Percentiles rank a stretch among this genome's conserved stretches.
phyloP scores from a whole-genome alignment of 208 protist species.

The Leishmania mexicana region DNA sequence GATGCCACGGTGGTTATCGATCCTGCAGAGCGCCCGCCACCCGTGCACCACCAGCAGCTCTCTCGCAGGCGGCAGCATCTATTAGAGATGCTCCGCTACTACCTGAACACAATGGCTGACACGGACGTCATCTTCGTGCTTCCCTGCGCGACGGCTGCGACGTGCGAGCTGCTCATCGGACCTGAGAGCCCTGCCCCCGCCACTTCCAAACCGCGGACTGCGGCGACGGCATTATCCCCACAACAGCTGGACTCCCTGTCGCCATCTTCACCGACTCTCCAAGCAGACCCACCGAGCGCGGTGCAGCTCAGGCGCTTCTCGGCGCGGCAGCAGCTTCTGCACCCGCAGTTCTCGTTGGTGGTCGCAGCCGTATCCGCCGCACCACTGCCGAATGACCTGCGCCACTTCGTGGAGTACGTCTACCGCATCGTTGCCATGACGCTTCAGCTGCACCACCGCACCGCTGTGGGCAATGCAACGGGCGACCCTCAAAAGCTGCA shows the following conservation, averaged over 20 bases:
- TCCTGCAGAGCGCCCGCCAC: not conserved
- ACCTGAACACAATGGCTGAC: slow-evolving; percentile 61
- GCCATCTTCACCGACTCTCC: slow-evolving; percentile 21
- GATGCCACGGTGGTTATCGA: not conserved
- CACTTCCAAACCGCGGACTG: not conserved
- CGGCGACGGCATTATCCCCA: not conserved
- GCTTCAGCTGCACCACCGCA: slow-evolving; percentile 34
- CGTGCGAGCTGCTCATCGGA: slow-evolving; percentile 33
- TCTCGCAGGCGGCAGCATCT: slow-evolving; percentile 19
- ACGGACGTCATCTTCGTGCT: slow-evolving; percentile 65
- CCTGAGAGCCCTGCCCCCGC: not conserved
- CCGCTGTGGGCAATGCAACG: not conserved
- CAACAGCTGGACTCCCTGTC: slow-evolving; percentile 11
- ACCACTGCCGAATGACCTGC: slow-evolving; percentile 46
- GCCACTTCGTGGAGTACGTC: slow-evolving; percentile 49
- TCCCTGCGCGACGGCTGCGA: slow-evolving; percentile 37
- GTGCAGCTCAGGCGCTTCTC: slow-evolving; percentile 23
- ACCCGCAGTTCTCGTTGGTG: slow-evolving; percentile 41
- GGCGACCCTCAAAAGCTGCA: slow-evolving; percentile 5
- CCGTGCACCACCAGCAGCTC: not conserved
- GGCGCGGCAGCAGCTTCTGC: slow-evolving; percentile 21
- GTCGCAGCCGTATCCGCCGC: slow-evolving; percentile 19
- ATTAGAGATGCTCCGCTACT: slow-evolving; percentile 57
- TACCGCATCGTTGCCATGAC: slow-evolving; percentile 54
- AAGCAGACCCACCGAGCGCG: slow-evolving; percentile 10